A percentile compares a stretch with the other conserved stretches of the same genome.
These are phyloP conservation scores for Crithidia acanthocephali DNA, from an alignment of 208 protist species.

Conservation along the genomic window DNA sequence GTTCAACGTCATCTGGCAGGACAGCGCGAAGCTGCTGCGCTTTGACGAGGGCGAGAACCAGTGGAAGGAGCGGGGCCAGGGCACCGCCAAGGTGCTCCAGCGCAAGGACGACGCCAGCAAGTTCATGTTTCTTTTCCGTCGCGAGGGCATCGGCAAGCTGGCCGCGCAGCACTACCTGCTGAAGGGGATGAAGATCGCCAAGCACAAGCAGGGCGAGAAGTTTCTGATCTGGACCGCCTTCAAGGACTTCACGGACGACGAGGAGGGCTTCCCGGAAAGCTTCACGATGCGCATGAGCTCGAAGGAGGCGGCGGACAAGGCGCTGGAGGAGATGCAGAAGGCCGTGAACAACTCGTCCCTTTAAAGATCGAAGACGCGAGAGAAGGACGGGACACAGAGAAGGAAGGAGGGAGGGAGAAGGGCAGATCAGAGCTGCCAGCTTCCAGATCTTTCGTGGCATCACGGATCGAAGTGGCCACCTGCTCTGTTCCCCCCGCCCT, in stretches of 20 bases:
- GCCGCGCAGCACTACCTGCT: constrained; percentile 86
- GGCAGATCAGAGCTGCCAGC: not conserved
- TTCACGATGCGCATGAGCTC: constrained; percentile 83
- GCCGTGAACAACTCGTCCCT: constrained; percentile 40
- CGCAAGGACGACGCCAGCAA: constrained; percentile 65
- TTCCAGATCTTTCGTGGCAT: too few relatives aligned
- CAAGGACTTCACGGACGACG: constrained; percentile 90
- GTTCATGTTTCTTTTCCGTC: constrained; percentile 90
- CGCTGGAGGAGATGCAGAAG: constrained; percentile 64
- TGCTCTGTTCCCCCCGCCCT: too few relatives aligned
- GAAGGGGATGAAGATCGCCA: constrained; percentile 74
- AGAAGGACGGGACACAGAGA: not conserved
- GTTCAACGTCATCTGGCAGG: constrained; percentile 76
- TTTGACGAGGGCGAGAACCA: constrained; percentile 94
- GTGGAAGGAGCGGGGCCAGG: constrained; percentile 94
- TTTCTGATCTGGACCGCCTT: constrained; percentile 70
- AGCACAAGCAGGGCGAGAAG: constrained; percentile 82
- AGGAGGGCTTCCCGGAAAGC: constrained; percentile 85
- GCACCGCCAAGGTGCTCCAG: constrained; percentile 77
- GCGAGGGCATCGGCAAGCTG: constrained; percentile 88
- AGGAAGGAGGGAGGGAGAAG: not conserved
- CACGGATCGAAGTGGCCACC: too few relatives aligned
- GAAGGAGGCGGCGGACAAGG: constrained; percentile 67
- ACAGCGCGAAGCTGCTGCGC: constrained; percentile 80
- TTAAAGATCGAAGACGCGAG: not conserved